These are phyloP conservation scores for Gynostemma pentaphyllum DNA, from an alignment of 306 rosid genomes.

Conservation along the genomic window DNA sequence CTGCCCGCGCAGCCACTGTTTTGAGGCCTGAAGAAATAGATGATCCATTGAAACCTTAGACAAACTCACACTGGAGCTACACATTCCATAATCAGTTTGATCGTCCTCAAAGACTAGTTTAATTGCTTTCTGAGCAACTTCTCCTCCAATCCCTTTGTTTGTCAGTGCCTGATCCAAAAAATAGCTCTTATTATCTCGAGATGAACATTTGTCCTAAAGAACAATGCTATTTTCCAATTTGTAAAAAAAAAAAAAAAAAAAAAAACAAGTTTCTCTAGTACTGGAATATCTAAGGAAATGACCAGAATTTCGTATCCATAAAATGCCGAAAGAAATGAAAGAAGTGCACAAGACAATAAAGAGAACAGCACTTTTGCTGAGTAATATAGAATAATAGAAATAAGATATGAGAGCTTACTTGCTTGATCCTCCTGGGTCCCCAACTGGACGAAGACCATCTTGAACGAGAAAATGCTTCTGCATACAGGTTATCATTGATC, in stretches of 20 bases:
- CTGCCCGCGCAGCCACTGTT: constrained; percentile 62
- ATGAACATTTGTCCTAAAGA: too few species aligned
- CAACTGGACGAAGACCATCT: constrained; percentile 88
- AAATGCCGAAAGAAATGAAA: neutral
- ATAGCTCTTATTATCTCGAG: constrained; percentile 12
- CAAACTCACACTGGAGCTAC: constrained; percentile 23
- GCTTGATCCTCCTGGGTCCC: constrained; percentile 87
- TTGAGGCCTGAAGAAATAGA: constrained; percentile 60
- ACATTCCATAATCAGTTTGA: constrained; percentile 10
- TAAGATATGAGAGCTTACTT: too few species aligned
- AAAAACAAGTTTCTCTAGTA: neutral
- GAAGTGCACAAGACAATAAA: neutral
- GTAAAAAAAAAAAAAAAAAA: neutral
- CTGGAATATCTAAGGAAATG: neutral
- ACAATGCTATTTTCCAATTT: too few species aligned
- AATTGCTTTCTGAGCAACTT: constrained; percentile 63
- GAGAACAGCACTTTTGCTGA: neutral
- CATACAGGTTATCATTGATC: constrained; percentile 49
- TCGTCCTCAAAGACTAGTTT: constrained; percentile 44
- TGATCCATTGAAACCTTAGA: constrained; percentile 50
- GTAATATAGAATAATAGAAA: neutral
- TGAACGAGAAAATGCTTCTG: constrained; percentile 57
- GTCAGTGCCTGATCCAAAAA: constrained; percentile 61
- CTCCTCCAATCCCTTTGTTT: constrained; percentile 67
- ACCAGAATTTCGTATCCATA: neutral